Conservation (phyloP, 2,329 filamentous ascomycete genomes). For the Aciculosporium take region DNA sequence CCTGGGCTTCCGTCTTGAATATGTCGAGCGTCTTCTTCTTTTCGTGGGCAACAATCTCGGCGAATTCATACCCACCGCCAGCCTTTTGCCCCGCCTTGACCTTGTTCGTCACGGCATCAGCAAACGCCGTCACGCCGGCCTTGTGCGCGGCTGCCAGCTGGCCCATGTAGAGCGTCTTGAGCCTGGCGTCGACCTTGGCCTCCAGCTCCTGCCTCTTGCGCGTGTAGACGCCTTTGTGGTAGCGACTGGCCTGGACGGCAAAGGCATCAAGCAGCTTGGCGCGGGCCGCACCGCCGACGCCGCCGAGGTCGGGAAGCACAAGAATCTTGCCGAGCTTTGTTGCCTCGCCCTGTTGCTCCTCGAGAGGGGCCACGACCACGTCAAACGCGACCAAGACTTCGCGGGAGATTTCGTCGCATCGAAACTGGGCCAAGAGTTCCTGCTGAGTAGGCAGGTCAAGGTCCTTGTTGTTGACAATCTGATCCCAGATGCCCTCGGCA, state of each 20-base stretch:
- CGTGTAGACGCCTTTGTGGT: constrained; percentile 89
- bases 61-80: constrained; percentile 83
- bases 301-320: constrained; percentile 62
- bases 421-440: constrained; percentile 89
- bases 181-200: constrained; percentile 69
- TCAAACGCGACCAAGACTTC: constrained; percentile 82
- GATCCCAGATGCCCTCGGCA: constrained; percentile 89
- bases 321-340: constrained; percentile 56
- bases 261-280: constrained; percentile 67
- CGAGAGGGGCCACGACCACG: constrained; percentile 63
- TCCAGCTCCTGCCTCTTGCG: constrained; percentile 78
- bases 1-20: constrained; percentile 64
- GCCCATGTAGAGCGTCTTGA: constrained; percentile 79
- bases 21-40: constrained; percentile 60
- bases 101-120: constrained; percentile 68
- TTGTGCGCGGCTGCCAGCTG: constrained; percentile 85
- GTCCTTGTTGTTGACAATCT: constrained; percentile 98
- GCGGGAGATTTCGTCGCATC: constrained; percentile 89
- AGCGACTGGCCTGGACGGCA: constrained; percentile 78
- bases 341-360: constrained; percentile 70
- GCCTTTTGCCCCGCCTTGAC: constrained; percentile 92
- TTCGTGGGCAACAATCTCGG: constrained; percentile 76
- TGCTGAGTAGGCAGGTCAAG: constrained; percentile 93
- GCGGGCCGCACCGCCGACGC: constrained; percentile 57
- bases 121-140: constrained; percentile 68